These are phyloP conservation scores for Erysimum pusillum DNA, from an alignment of 441 rosid species.

Conservation along the genomic window DNA sequence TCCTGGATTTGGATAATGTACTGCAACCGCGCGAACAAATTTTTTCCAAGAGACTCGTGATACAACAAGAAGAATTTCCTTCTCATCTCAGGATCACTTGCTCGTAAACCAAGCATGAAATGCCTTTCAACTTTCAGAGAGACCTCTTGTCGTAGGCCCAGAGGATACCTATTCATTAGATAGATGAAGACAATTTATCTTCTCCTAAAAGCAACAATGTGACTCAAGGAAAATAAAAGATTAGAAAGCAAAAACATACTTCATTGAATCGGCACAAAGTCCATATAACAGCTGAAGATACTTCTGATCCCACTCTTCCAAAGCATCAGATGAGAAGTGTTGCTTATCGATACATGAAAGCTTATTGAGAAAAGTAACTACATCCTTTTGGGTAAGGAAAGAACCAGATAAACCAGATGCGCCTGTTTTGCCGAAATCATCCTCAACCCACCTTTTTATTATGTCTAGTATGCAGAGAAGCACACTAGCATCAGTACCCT, in stretches of 20 bases:
- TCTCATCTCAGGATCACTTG: slow-evolving; percentile 94
- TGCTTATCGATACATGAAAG: slow-evolving; percentile 98
- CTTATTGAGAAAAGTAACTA: slow-evolving; percentile 86
- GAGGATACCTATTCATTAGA: slow-evolving; percentile 64
- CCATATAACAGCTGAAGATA: slow-evolving; percentile 95
- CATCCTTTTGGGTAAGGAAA: slow-evolving; percentile 84
- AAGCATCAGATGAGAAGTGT: slow-evolving; percentile 68
- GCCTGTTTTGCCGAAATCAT: slow-evolving; percentile 78
- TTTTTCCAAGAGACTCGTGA: slow-evolving; percentile 86
- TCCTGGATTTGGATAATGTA: slow-evolving; percentile 93
- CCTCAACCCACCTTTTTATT: slow-evolving; percentile 95
- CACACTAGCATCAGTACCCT: slow-evolving; percentile 93
- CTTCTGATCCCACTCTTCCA: slow-evolving; percentile 96
- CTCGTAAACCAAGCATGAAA: slow-evolving; percentile 96
- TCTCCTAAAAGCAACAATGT: slow-evolving; percentile 24
- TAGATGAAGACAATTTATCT: slow-evolving; percentile 18
- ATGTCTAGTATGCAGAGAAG: slow-evolving; percentile 94
- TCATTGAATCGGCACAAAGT: slow-evolving; percentile 87
- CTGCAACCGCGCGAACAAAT: slow-evolving; percentile 83
- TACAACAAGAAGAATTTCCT: slow-evolving; percentile 89
- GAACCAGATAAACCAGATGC: slow-evolving; percentile 57
- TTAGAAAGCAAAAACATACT: slow-evolving; percentile 55
- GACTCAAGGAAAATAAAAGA: background rate
- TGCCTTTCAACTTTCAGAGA: slow-evolving; percentile 98
- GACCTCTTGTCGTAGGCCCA: slow-evolving; percentile 86